These are phyloP conservation scores for Coffea eugenioides DNA, from an alignment of 257 asterid species.

Conservation along the genomic window DNA sequence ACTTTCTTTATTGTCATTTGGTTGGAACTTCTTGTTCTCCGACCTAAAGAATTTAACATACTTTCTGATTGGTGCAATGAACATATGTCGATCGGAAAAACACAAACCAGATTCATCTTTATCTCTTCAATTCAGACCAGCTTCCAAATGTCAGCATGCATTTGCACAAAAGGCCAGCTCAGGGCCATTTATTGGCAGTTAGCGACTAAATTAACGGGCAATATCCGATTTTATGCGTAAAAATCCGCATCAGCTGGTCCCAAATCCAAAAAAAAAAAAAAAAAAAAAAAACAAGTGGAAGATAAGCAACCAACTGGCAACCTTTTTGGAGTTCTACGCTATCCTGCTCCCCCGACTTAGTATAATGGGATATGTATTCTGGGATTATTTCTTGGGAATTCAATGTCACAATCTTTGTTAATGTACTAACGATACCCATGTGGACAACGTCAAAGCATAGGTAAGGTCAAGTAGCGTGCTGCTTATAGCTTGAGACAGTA, in stretches of 20 bases:
- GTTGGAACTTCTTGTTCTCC: neutral
- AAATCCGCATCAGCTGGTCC: neutral
- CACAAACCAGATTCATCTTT: neutral
- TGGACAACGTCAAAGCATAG: too few species aligned
- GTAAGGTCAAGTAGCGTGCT: neutral
- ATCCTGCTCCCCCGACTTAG: neutral
- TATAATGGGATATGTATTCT: neutral
- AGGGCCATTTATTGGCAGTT: neutral
- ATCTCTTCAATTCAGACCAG: too few species aligned
- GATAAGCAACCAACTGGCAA: neutral
- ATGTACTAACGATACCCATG: neutral
- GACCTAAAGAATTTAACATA: neutral
- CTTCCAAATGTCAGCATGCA: slow-evolving; percentile 7
- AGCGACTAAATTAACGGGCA: neutral
- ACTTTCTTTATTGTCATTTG: neutral
- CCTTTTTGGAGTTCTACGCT: neutral
- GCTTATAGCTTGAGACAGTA: neutral
- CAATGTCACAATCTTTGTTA: neutral
- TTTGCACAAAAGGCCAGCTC: neutral
- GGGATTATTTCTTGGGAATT: neutral
- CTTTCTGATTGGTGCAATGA: neutral
- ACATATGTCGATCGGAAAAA: too few species aligned
- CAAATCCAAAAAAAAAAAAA: neutral
- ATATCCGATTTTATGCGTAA: neutral
- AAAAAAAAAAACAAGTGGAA: neutral